phyloP scores from a whole-genome alignment of 805 yeast genomes.

The Millerozyma miso region DNA sequence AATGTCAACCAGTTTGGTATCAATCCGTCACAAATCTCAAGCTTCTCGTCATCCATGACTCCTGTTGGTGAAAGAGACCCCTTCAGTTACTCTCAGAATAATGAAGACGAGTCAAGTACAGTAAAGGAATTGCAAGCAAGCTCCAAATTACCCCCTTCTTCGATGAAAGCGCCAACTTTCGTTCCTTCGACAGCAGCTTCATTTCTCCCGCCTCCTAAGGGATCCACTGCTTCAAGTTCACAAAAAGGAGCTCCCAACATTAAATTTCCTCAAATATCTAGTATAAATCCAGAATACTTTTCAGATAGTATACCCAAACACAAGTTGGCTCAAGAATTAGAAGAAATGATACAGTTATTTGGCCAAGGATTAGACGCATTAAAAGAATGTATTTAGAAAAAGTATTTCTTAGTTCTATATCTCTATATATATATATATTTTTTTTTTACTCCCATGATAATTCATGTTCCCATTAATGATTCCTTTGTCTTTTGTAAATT shows the following conservation, averaged over 20 bases:
- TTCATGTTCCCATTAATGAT: neutral
- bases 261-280: constrained; percentile 34
- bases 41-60: constrained; percentile 67
- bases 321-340: constrained; percentile 34
- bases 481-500: neutral
- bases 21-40: constrained; percentile 46
- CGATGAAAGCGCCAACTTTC: neutral
- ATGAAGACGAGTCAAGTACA: neutral
- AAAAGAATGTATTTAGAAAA: constrained; percentile 21
- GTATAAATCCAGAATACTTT: constrained; percentile 33
- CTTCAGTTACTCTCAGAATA: neutral
- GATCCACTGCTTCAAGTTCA: neutral
- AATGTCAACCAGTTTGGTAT: constrained; percentile 67
- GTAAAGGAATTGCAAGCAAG: neutral
- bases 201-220: neutral
- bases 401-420: neutral
- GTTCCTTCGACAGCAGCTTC: neutral
- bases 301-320: constrained; percentile 32
- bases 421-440: neutral
- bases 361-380: constrained; percentile 39
- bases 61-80: constrained; percentile 63
- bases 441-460: neutral
- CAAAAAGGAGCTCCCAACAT: constrained; percentile 5
- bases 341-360: constrained; percentile 33
- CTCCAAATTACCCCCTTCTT: neutral